Evolutionary conservation across 1,284 basidiomycete species (phyloP).

Genomic region (Phaffia rhodozyma): DNA sequence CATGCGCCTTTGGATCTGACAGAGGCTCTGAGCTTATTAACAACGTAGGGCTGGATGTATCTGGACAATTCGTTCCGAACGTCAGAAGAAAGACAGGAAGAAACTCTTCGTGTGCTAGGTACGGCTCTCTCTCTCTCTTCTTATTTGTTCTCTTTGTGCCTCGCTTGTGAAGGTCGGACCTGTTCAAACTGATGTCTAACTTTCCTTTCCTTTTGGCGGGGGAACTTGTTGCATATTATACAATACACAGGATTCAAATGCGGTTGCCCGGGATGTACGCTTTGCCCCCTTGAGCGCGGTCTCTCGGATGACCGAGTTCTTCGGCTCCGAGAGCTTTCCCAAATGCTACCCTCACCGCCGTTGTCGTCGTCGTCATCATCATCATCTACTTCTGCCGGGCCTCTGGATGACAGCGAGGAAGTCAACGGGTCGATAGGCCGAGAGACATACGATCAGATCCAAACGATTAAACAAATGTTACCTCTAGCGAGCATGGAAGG

Average conservation of each 20-base stretch:
- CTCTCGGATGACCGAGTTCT: background rate
- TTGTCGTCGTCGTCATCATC: background rate
- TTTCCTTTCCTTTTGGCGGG: background rate
- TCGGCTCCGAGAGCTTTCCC: background rate
- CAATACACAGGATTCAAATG: slow-evolving; percentile 9
- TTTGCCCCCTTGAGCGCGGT: background rate
- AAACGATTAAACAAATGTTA: background rate
- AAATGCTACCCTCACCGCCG: background rate
- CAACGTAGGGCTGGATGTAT: background rate
- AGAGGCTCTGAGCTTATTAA: background rate
- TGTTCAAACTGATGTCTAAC: background rate
- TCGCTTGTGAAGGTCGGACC: background rate
- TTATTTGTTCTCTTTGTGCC: background rate
- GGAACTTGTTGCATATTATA: background rate
- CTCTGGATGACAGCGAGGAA: background rate
- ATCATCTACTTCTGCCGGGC: background rate
- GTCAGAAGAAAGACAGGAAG: background rate
- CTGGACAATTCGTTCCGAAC: slow-evolving; percentile 1
- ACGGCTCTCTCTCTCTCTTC: background rate
- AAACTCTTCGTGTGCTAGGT: slow-evolving; percentile 13
- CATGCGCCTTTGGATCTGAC: background rate
- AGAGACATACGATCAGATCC: background rate
- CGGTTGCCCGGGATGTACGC: slow-evolving; percentile 8
- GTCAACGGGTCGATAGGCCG: background rate
- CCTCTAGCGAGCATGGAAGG: background rate